Conservation (phyloP, 1,284 basidiomycete species). For the Rhodotorula glutinis region DNA sequence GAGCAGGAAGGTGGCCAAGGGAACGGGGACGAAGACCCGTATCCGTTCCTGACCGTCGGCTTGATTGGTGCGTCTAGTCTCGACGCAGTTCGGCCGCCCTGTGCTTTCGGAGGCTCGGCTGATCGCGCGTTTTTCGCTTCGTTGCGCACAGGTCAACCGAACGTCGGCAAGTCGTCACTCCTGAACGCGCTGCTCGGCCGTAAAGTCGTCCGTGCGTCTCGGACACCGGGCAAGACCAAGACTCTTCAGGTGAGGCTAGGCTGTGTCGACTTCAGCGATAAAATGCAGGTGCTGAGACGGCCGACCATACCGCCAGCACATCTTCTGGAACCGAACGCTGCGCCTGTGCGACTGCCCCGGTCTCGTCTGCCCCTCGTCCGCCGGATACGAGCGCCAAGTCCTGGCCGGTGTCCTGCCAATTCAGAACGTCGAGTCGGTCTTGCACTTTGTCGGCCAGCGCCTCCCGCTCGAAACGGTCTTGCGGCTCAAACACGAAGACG, state of each 20-base stretch:
- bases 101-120: neutral
- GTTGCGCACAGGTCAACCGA: conserved; percentile 68
- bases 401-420: conserved; percentile 81
- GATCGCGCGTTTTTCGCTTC: neutral
- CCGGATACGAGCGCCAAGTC: conserved; percentile 55
- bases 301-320: conserved; percentile 56
- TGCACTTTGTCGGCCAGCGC: conserved; percentile 59
- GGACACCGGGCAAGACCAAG: conserved; percentile 76
- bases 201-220: conserved; percentile 76
- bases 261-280: conserved; percentile 2
- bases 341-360: conserved; percentile 79
- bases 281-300: neutral
- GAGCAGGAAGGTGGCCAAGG: conserved; percentile 22
- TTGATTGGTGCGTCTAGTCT: conserved; percentile 61
- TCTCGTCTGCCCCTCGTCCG: conserved; percentile 45
- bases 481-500: conserved; percentile 52
- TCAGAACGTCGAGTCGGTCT: conserved; percentile 59
- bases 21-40: conserved; percentile 18
- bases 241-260: conserved; percentile 35
- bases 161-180: conserved; percentile 87
- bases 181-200: conserved; percentile 83
- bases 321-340: conserved; percentile 77
- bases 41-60: conserved; percentile 67
- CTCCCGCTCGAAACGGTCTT: conserved; percentile 75
- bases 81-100: neutral